Evolutionary conservation across 1,284 basidiomycete species (phyloP).

Genomic region (Fistulinella cinereoalba): DNA sequence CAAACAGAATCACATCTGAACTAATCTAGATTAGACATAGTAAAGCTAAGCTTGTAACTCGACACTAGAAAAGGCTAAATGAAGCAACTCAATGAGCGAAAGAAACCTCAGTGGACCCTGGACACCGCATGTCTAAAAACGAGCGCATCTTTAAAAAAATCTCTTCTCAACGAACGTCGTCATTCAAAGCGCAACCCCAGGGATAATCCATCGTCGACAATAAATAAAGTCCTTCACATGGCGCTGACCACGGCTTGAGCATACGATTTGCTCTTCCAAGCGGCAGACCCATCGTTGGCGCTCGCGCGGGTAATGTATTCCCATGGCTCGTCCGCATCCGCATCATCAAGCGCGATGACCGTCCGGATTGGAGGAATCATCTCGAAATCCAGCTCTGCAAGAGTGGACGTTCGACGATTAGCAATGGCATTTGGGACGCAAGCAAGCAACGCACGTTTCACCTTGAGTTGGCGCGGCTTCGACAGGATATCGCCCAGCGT

Average conservation of each 20-base stretch:
- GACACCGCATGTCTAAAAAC: slow-evolving; percentile 14
- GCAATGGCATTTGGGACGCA: not conserved
- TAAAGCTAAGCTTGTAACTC: not conserved
- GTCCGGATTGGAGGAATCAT: slow-evolving; percentile 40
- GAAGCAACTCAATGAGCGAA: too few relatives aligned
- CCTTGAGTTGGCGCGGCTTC: slow-evolving; percentile 22
- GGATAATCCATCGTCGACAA: too few relatives aligned
- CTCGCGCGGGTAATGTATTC: slow-evolving; percentile 41
- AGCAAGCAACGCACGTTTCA: slow-evolving; percentile 21
- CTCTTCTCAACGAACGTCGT: too few relatives aligned
- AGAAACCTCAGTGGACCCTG: not conserved
- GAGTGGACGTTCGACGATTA: not conserved
- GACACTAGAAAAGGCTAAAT: slow-evolving; percentile 5
- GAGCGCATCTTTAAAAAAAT: too few relatives aligned
- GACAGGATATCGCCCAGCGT: slow-evolving; percentile 31
- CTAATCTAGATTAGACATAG: slow-evolving; percentile 9
- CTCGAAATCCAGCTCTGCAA: slow-evolving; percentile 42
- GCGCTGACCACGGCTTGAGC: slow-evolving; percentile 38
- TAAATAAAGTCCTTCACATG: slow-evolving; percentile 23
- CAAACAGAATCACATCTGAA: too few relatives aligned
- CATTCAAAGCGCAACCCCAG: too few relatives aligned
- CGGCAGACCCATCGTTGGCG: slow-evolving; percentile 35
- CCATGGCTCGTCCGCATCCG: slow-evolving; percentile 42
- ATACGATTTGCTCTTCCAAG: slow-evolving; percentile 41
- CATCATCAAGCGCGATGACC: slow-evolving; percentile 46